phyloP scores from a whole-genome alignment of 768 basidiomycete genomes.

The Xanthoconium stramineum region DNA sequence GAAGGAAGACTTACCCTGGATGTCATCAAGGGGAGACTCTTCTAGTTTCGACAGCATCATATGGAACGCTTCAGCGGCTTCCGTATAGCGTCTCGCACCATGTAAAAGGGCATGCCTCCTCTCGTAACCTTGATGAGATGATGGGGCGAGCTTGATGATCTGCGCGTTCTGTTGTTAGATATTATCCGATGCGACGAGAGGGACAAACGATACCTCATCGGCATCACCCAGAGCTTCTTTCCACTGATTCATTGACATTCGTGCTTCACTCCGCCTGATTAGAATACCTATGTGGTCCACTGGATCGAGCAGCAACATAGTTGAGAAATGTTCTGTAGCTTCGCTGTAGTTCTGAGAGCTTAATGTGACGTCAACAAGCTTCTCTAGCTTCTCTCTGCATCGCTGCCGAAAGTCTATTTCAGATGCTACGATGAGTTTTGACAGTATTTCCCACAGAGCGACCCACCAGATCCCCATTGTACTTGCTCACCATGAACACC shows the following conservation, averaged over 20 bases:
- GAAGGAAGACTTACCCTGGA: neutral
- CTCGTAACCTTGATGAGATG: neutral
- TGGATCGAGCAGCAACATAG: neutral
- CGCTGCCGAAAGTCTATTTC: neutral
- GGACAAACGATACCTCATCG: neutral
- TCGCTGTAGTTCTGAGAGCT: neutral
- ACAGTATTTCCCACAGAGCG: neutral
- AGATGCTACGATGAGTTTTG: neutral
- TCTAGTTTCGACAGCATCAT: neutral
- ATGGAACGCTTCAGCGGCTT: neutral
- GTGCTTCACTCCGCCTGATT: conserved; percentile 1
- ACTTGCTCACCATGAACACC: neutral
- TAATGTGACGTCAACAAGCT: neutral
- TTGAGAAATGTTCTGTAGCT: neutral
- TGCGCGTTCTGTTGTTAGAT: neutral
- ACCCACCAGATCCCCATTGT: neutral
- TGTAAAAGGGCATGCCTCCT: neutral
- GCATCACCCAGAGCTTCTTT: neutral
- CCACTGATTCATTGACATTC: neutral
- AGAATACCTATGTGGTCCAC: neutral
- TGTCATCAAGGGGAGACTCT: neutral
- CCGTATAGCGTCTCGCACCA: neutral
- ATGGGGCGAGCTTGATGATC: neutral
- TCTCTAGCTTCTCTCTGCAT: neutral
- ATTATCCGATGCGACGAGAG: no score